Percentiles rank a stretch among this genome's conserved stretches.
Evolutionary conservation across 192 early-diverging fungal species (phyloP).

Genomic region (Backusella westeae): DNA sequence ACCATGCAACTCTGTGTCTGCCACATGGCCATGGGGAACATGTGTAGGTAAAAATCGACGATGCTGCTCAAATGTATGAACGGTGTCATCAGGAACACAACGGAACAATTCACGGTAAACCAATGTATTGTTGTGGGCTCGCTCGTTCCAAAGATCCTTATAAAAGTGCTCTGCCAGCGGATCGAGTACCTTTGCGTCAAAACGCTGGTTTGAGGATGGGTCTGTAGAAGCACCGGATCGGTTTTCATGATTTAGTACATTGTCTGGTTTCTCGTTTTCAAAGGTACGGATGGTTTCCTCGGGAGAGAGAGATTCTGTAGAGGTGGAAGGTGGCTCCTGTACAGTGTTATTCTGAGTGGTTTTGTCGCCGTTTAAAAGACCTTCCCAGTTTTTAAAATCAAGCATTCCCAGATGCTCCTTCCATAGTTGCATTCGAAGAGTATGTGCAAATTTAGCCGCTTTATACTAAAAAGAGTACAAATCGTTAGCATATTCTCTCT

Average conservation of each 20-base stretch:
- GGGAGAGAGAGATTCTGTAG: not conserved
- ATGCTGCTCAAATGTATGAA: slow-evolving; percentile 54
- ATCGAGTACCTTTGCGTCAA: slow-evolving; percentile 55
- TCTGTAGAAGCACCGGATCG: not conserved
- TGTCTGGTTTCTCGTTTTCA: not conserved
- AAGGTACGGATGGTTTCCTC: not conserved
- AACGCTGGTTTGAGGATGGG: not conserved
- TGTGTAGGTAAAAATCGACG: slow-evolving; percentile 46
- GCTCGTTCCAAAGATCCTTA: slow-evolving; percentile 53
- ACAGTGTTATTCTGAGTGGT: not conserved
- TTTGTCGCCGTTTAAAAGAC: not conserved
- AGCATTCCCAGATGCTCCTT: slow-evolving; percentile 82
- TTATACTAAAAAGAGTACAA: slow-evolving; percentile 46
- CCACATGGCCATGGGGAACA: slow-evolving; percentile 49
- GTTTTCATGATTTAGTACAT: slow-evolving; percentile 6
- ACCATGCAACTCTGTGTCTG: slow-evolving; percentile 35
- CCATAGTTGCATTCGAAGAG: slow-evolving; percentile 72
- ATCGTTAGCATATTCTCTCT: not conserved
- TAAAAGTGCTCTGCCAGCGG: slow-evolving; percentile 70
- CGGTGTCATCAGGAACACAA: slow-evolving; percentile 83
- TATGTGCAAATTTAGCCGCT: slow-evolving; percentile 69
- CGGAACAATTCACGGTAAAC: slow-evolving; percentile 77
- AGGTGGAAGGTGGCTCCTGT: not conserved
- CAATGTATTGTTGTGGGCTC: slow-evolving; percentile 62
- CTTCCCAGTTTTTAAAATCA: slow-evolving; percentile 40